Conservation (phyloP, 75 land plant genomes). For the Pinus albicaulis region DNA sequence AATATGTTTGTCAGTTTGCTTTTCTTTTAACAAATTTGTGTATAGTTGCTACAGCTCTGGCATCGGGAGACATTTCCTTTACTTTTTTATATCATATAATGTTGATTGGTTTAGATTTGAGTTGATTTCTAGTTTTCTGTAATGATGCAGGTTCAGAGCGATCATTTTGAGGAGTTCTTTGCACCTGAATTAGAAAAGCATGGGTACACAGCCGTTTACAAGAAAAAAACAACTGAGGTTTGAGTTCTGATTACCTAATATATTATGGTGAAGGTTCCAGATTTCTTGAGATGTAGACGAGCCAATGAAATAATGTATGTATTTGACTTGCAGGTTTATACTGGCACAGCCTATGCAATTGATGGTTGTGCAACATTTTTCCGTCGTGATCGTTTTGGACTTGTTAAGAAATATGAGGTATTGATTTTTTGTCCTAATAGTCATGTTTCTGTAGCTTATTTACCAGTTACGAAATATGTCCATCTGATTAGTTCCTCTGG, state of each 20-base stretch:
- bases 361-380: conserved; percentile 99
- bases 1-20: too few relatives aligned
- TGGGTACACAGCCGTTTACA: conserved; percentile 88
- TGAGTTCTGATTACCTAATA: not conserved
- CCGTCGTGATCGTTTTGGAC: conserved; percentile 82
- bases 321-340: conserved; percentile 63
- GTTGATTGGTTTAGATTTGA: not conserved
- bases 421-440: not conserved
- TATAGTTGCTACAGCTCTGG: not conserved
- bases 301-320: not conserved
- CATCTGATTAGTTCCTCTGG: conserved; percentile 4
- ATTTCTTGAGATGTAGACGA: not conserved
- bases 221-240: conserved; percentile 92
- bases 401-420: conserved; percentile 99
- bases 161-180: conserved; percentile 94
- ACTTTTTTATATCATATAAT: not conserved
- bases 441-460: not conserved
- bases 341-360: conserved; percentile 56
- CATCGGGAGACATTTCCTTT: too few relatives aligned
- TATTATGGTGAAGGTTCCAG: not conserved
- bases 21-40: not conserved
- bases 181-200: conserved; percentile 93
- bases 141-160: conserved; percentile 75
- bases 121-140: not conserved
- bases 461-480: not conserved